Conservation (phyloP, 2,329 filamentous ascomycete genomes). For the Aspergillus quadrilineatus region DNA sequence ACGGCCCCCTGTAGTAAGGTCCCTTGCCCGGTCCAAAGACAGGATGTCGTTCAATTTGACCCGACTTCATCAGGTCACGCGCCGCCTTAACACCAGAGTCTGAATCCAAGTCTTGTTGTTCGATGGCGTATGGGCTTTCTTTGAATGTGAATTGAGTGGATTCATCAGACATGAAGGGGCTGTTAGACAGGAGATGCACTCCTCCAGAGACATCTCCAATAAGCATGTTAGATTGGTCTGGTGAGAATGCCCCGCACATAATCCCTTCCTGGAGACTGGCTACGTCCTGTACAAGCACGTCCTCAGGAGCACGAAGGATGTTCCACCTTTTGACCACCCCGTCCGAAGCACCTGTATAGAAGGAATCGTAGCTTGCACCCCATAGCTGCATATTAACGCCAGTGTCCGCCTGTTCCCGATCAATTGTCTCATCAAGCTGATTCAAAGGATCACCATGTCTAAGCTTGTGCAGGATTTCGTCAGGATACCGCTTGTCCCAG, state of each 20-base stretch:
- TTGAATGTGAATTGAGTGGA: slow-evolving; percentile 17
- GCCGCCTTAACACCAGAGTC: slow-evolving; percentile 30
- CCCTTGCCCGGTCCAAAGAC: slow-evolving; percentile 43
- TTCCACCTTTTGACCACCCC: slow-evolving; percentile 62
- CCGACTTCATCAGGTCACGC: slow-evolving; percentile 30
- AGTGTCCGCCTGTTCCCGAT: slow-evolving; percentile 54
- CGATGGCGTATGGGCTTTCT: neutral
- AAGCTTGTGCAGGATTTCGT: slow-evolving; percentile 50
- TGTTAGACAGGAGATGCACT: slow-evolving; percentile 51
- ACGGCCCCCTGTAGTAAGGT: slow-evolving; percentile 41
- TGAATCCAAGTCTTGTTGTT: slow-evolving; percentile 13
- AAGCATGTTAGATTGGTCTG: slow-evolving; percentile 55
- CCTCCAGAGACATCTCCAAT: slow-evolving; percentile 59
- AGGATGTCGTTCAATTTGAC: slow-evolving; percentile 36
- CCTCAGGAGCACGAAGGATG: slow-evolving; percentile 51
- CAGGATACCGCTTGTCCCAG: slow-evolving; percentile 56
- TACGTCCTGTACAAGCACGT: slow-evolving; percentile 54
- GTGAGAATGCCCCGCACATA: slow-evolving; percentile 58
- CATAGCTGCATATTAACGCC: slow-evolving; percentile 60
- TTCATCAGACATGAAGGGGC: slow-evolving; percentile 26
- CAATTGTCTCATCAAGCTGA: slow-evolving; percentile 40
- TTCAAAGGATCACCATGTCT: slow-evolving; percentile 53
- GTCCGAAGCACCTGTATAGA: slow-evolving; percentile 63
- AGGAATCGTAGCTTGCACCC: slow-evolving; percentile 51
- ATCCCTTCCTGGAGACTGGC: slow-evolving; percentile 53